Conservation (phyloP, 805 yeast genomes). For the Yamadazyma akitaensis region DNA sequence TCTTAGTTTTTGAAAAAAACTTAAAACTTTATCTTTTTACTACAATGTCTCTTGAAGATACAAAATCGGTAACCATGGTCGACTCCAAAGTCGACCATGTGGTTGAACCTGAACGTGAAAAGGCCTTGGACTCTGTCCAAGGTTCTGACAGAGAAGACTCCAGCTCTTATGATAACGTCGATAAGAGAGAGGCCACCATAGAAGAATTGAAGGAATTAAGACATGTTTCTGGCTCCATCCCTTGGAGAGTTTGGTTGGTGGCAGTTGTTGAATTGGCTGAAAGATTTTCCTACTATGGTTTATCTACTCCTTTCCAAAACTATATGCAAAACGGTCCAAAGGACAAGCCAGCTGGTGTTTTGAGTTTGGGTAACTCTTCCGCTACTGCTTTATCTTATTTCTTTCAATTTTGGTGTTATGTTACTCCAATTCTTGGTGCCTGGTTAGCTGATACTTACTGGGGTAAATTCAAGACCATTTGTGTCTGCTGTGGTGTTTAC, state of each 20-base stretch:
- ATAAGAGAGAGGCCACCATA: constrained; percentile 45
- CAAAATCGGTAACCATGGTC: not conserved
- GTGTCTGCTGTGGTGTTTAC: constrained; percentile 56
- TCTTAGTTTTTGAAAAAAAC: not conserved
- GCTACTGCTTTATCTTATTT: constrained; percentile 73
- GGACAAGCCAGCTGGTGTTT: constrained; percentile 43
- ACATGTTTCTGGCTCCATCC: constrained; percentile 51
- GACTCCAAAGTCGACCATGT: not conserved
- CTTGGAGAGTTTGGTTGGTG: constrained; percentile 57
- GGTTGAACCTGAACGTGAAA: not conserved
- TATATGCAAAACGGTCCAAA: constrained; percentile 61
- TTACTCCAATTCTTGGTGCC: constrained; percentile 77
- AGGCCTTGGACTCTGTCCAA: not conserved
- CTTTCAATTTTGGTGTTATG: constrained; percentile 79
- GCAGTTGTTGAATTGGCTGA: constrained; percentile 77
- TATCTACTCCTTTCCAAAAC: constrained; percentile 73
- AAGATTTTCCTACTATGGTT: constrained; percentile 78
- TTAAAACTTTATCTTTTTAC: not conserved
- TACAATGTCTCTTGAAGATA: constrained; percentile 1
- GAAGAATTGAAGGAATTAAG: constrained; percentile 51
- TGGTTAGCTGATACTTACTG: constrained; percentile 69
- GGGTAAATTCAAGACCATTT: constrained; percentile 71
- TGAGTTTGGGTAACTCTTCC: constrained; percentile 55
- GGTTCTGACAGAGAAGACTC: not conserved
- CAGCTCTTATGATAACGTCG: constrained; percentile 20